Conservation (phyloP, 352 stramenopile genomes). For the Globisporangium rhizosaccharum region DNA sequence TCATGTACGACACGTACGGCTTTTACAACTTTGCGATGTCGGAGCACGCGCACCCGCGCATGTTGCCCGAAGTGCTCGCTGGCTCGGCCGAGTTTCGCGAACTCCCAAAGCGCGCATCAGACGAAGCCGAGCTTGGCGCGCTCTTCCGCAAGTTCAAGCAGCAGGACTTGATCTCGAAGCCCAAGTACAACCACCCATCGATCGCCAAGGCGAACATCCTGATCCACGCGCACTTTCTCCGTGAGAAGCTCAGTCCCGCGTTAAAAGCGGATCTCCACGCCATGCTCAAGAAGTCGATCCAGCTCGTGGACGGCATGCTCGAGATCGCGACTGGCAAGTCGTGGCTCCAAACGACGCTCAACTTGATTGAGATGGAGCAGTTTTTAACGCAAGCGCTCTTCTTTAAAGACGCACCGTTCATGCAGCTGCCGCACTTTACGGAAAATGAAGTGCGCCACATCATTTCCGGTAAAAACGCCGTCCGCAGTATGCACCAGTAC, state of each 20-base stretch:
- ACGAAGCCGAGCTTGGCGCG: conserved; percentile 57
- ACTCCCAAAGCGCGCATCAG: conserved; percentile 52
- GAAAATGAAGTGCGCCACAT: conserved; percentile 90
- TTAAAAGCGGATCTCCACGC: conserved; percentile 88
- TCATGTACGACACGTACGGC: conserved; percentile 99
- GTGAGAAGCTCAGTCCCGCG: conserved; percentile 69
- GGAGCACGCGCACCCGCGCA: conserved; percentile 92
- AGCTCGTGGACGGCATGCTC: conserved; percentile 98
- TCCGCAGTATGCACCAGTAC: conserved; percentile 94
- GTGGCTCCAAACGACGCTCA: conserved; percentile 93
- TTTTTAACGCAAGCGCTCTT: conserved; percentile 96
- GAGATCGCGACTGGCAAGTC: conserved; percentile 96
- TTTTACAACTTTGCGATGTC: conserved; percentile 98
- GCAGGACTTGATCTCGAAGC: conserved; percentile 74
- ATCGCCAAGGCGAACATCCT: conserved; percentile 87
- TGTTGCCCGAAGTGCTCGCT: conserved; percentile 93
- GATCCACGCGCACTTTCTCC: conserved; percentile 94
- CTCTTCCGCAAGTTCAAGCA: conserved; percentile 81
- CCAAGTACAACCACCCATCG: conserved; percentile 80
- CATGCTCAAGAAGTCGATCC: conserved; percentile 94
- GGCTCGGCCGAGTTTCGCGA: conserved; percentile 89
- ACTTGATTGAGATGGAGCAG: conserved; percentile 97
- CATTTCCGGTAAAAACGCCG: conserved; percentile 88
- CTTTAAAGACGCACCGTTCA: conserved; percentile 88
- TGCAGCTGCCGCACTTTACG: conserved; percentile 89